These are phyloP conservation scores for Pleurotus tuber-regium DNA, from an alignment of 768 basidiomycete genomes.

Conservation along the genomic window DNA sequence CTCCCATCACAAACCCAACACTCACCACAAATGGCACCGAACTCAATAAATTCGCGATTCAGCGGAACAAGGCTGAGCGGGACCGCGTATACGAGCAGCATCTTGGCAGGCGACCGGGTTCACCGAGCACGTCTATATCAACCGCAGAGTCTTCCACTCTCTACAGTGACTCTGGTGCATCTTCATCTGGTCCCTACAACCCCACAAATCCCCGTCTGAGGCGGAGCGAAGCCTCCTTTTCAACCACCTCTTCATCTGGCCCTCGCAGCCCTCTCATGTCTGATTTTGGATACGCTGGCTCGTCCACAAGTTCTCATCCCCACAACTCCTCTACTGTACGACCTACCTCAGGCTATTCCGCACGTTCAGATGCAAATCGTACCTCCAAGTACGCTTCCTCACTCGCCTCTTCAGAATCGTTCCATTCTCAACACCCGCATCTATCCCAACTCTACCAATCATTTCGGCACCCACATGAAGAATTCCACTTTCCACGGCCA, in stretches of 20 bases:
- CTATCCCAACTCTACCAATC: constrained; percentile 4
- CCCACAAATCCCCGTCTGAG: constrained; percentile 32
- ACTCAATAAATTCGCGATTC: constrained; percentile 58
- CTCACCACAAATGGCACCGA: constrained; percentile 72
- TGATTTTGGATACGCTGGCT: constrained; percentile 50
- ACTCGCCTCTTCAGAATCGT: constrained; percentile 54
- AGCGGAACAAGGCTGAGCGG: constrained; percentile 50
- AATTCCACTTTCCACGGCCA: constrained; percentile 78
- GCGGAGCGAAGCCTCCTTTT: constrained; percentile 51
- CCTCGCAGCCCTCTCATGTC: constrained; percentile 45
- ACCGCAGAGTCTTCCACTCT: constrained; percentile 60
- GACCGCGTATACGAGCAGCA: constrained; percentile 49
- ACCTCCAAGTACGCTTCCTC: constrained; percentile 60
- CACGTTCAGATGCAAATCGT: constrained; percentile 56
- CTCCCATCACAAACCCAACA: constrained; percentile 81
- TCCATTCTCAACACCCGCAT: constrained; percentile 39
- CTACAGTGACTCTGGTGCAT: constrained; percentile 46
- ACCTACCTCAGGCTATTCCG: constrained; percentile 48
- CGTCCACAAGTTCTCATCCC: background rate
- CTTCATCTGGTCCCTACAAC: constrained; percentile 31
- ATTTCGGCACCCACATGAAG: constrained; percentile 22
- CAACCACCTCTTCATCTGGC: constrained; percentile 36
- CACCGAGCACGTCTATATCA: constrained; percentile 47
- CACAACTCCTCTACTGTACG: constrained; percentile 40
- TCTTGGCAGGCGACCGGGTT: constrained; percentile 40